These are phyloP conservation scores for Hypocrella siamensis DNA, from an alignment of 2,329 filamentous ascomycete species.

Conservation along the genomic window DNA sequence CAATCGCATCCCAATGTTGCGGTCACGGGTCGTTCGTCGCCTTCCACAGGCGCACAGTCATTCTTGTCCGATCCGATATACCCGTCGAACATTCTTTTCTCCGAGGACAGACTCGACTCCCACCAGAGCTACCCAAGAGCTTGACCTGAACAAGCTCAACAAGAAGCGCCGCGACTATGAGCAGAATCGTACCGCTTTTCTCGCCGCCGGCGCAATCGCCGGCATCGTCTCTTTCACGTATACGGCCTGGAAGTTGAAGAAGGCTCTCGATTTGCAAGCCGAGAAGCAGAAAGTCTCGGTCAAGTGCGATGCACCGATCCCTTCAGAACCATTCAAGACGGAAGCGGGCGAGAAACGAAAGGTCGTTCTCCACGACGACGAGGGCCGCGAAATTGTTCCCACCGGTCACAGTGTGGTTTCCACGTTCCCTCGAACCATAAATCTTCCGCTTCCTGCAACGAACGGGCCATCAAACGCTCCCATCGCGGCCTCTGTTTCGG, in stretches of 20 bases:
- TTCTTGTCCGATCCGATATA: constrained; percentile 4
- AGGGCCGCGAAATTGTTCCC: constrained; percentile 58
- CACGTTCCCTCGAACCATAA: constrained; percentile 59
- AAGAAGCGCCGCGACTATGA: constrained; percentile 32
- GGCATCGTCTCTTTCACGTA: constrained; percentile 34
- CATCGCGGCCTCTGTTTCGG: constrained; percentile 19
- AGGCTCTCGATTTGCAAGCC: constrained; percentile 17
- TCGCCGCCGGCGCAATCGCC: constrained; percentile 32
- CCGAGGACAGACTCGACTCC: constrained; percentile 8
- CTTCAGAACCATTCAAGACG: constrained; percentile 29
- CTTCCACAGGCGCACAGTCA: constrained; percentile 3
- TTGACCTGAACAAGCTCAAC: constrained; percentile 33
- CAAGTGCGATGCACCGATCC: constrained; percentile 21
- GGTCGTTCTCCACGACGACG: constrained; percentile 47
- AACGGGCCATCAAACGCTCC: constrained; percentile 9
- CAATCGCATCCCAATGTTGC: constrained; percentile 2
- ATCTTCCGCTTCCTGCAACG: constrained; percentile 32
- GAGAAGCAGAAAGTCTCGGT: constrained; percentile 25
- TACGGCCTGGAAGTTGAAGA: constrained; percentile 35
- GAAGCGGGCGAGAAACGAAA: constrained; percentile 36
- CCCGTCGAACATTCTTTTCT: constrained; percentile 14
- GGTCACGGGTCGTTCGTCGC: constrained; percentile 1
- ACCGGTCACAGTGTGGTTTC: constrained; percentile 73
- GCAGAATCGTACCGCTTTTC: constrained; percentile 32
- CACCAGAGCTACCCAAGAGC: constrained; percentile 26